Base-by-base conservation (phyloP, 805 yeast species). In the Peterozyma xylosa region DNA sequence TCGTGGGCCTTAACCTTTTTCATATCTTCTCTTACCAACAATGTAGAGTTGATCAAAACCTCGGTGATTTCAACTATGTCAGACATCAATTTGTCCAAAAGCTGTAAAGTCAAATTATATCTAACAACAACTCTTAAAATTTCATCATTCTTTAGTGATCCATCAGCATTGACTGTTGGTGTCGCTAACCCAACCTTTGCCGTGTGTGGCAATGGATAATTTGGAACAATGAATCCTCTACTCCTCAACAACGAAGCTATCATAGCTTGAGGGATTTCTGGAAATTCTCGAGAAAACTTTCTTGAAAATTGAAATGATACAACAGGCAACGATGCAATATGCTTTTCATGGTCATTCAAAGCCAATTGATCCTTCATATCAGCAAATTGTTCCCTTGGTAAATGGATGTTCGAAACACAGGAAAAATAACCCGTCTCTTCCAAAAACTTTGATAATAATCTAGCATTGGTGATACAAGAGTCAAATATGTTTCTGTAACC, bases 201-300 rank as follows among this genome's bases (percentile, higher is more conserved):
- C 2, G 63, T 50, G 11, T 53, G 54, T 29, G 96, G 95, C 53
- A 89, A 71, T 48, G 84, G 86, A 64, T 89, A 89, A 69, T 89
- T 88, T 51, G 96, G 96, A 50, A 89, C 72, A 59, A 90, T 90
- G 78, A 85, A 89, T 11, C 95, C 95, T 54, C 80, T 78, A 59
- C 74, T 77, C 60, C 96, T 76, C 54, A 89, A 67, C 60, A 88
- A 58, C 11, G 80, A 69, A 0, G 96, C 82, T 27, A 89, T 62
- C 46, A 86, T 70, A 14, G 82, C 71, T 63, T 90, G 96, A 9
- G 95, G 96, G 45, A 89, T 75, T 60, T 80, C 87, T 3, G 96
- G 93, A 59, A 80, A 86, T 36, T 71, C 58, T 37, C 72, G 57
- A 36, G 64, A 58, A 59, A 89, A 76, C 34, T 69, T 68, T 42